phyloP scores from a whole-genome alignment of 345 rosid species.

The Eucalyptus paniculata region DNA sequence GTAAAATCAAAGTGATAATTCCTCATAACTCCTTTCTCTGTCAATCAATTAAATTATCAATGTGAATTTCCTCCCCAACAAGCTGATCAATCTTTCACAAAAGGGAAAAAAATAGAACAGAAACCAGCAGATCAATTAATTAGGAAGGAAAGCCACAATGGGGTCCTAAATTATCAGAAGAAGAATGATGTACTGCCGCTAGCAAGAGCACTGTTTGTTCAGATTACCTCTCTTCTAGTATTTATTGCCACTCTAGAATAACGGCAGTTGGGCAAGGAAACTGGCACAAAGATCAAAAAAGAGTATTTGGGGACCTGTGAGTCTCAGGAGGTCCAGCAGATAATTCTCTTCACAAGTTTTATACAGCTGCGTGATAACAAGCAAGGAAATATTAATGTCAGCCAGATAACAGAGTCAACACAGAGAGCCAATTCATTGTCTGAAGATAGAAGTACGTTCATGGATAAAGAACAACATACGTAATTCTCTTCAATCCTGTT shows the following conservation, averaged over 20 bases:
- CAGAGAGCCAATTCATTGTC: background rate
- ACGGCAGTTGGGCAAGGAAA: slow-evolving; percentile 76
- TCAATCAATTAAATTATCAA: background rate
- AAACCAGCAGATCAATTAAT: background rate
- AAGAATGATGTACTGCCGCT: background rate
- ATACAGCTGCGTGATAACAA: slow-evolving; percentile 46
- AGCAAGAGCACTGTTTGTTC: background rate
- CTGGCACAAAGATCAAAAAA: slow-evolving; percentile 93
- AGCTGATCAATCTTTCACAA: background rate
- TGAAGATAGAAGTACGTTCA: background rate
- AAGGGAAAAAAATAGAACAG: background rate
- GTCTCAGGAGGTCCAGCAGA: slow-evolving; percentile 78
- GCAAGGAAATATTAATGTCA: background rate
- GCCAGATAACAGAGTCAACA: background rate
- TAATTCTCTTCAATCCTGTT: background rate
- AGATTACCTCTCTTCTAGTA: background rate
- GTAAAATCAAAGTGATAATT: background rate
- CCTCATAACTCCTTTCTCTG: background rate
- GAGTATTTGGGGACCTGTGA: slow-evolving; percentile 85
- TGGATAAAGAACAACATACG: background rate
- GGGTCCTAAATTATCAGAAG: background rate
- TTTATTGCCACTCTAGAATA: slow-evolving; percentile 23
- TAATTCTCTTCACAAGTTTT: slow-evolving; percentile 84
- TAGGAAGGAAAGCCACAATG: background rate
- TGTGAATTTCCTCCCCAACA: background rate